These are phyloP conservation scores for Xylaria nigripes DNA, from an alignment of 495 filamentous ascomycete species.

Conservation along the genomic window DNA sequence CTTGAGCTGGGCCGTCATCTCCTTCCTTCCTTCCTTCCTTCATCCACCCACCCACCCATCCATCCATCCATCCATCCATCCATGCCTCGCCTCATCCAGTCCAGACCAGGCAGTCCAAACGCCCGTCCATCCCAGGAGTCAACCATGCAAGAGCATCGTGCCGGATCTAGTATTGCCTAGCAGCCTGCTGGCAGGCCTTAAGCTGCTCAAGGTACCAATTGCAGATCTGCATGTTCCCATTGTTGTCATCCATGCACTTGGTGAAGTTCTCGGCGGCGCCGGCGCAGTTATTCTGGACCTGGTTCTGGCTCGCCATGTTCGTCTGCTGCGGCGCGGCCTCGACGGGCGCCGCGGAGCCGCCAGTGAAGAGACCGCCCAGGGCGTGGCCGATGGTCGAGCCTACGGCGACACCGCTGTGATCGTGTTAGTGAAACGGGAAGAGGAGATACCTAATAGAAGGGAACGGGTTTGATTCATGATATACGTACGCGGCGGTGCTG, in stretches of 20 bases:
- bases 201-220: slow-evolving; percentile 97
- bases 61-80: neutral
- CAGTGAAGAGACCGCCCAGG: slow-evolving; percentile 72
- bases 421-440: slow-evolving; percentile 9
- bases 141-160: no score
- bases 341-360: slow-evolving; percentile 58
- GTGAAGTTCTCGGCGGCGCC: slow-evolving; percentile 78
- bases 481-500: slow-evolving; percentile 70
- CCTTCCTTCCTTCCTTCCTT: neutral
- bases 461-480: neutral
- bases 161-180: slow-evolving; percentile 66
- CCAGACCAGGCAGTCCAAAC: neutral
- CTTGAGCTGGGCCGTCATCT: no score
- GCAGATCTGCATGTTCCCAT: slow-evolving; percentile 90
- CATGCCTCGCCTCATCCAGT: neutral
- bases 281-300: slow-evolving; percentile 62
- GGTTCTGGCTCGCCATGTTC: slow-evolving; percentile 26
- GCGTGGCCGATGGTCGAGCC: slow-evolving; percentile 93
- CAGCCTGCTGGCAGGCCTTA: slow-evolving; percentile 90
- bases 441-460: neutral
- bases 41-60: neutral
- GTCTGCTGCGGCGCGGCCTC: slow-evolving; percentile 34
- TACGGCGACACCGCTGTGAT: slow-evolving; percentile 78
- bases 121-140: no score
- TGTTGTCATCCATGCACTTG: slow-evolving; percentile 89